phyloP scores from a whole-genome alignment of 441 rosid species.

The Sinapis alba region DNA sequence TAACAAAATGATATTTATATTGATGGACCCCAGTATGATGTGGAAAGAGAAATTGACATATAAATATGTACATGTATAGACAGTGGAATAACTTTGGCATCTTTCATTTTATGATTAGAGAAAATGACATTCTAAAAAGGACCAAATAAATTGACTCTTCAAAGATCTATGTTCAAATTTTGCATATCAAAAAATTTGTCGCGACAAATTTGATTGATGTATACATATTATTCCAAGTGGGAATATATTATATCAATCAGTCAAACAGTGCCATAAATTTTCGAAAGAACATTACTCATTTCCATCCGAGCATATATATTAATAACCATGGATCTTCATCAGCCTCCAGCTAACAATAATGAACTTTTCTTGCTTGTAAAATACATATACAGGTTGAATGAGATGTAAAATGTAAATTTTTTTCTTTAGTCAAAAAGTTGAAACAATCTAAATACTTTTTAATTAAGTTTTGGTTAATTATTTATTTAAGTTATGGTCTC shows the following conservation, averaged over 20 bases:
- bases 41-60: neutral
- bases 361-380: neutral
- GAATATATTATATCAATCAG: neutral
- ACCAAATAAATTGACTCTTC: constrained; percentile 12
- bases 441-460: neutral
- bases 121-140: constrained; percentile 34
- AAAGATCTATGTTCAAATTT: neutral
- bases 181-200: neutral
- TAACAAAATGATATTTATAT: constrained; percentile 25
- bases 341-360: neutral
- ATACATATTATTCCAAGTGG: constrained; percentile 1
- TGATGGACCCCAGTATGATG: constrained; percentile 2
- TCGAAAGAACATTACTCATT: neutral
- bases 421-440: neutral
- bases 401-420: neutral
- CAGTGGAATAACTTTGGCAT: constrained; percentile 28
- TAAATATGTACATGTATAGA: neutral
- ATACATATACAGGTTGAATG: neutral
- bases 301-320: neutral
- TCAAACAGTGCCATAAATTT: neutral
- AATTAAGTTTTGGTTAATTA: neutral
- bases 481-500: neutral
- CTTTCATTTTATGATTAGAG: constrained; percentile 25
- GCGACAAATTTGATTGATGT: constrained; percentile 17
- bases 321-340: neutral